Evolutionary conservation across 805 yeast genomes (phyloP), one percentile per base, ranked within the genome.

Genomic region (Vanderwaltozyma polyspora): DNA sequence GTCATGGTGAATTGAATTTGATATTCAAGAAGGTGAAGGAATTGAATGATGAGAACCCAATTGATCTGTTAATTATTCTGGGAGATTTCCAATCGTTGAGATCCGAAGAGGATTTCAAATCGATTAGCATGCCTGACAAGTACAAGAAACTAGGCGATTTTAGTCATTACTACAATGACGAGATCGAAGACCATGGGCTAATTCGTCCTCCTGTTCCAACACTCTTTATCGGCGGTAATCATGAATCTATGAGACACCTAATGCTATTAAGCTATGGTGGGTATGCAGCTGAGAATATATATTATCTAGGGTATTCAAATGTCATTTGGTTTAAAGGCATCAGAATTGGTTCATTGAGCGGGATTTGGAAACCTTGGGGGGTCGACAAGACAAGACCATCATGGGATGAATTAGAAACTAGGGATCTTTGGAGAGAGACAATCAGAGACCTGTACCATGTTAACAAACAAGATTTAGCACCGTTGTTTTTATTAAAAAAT

Each of bases 41-140:
- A 25, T 30, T 50, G 5, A 51, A 60, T 3, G 15, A 32, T 1
- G 27, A 37, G 6, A 33, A 43, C 4, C 46, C 50, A 3, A 68
- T 75, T 0, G 82, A 79, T 23, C 55, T 81, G 1, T 66, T 91
- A 13, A 60, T 91, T 3, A 76, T 91, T 3, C 76, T 94, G 43
- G 98, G 98, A 0, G 98, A 91, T 55, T 82, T 91, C 52, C 95
- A 91, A 59, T 79, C 94, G 1, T 49, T 84, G 3, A 58, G 97
- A 35, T 68, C 70, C 41, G 44, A 48, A 15, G 57, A 66, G 2
- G 98, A 91, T 53, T 62, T 85, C 31, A 48, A 67, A 21, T 74
- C 83, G 29, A 68, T 87, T 46, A 70, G 82, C 19, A 84, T 85
- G 8, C 98, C 98, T 0, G 59, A 61, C 0, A 89, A 89, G 54